Evolutionary conservation across 2,329 filamentous ascomycete species (phyloP).

Genomic region (Colletotrichum paranaense): DNA sequence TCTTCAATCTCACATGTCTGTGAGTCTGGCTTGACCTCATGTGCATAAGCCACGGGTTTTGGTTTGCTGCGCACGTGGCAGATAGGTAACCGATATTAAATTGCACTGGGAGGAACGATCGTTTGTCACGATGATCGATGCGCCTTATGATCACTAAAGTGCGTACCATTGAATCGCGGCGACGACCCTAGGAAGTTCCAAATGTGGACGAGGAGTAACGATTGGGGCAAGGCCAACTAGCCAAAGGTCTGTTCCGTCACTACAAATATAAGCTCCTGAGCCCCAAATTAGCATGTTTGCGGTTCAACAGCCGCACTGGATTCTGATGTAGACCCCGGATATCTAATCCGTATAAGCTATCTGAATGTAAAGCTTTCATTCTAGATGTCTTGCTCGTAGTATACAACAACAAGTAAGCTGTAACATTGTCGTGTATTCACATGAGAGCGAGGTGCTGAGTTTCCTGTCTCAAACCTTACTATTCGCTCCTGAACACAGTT

Average conservation of each 20-base stretch:
- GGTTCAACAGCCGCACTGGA: too few species aligned
- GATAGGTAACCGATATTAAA: not conserved
- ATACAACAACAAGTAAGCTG: too few species aligned
- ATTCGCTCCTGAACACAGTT: too few species aligned
- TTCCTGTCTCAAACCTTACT: too few species aligned
- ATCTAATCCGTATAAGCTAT: not conserved
- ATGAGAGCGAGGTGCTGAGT: too few species aligned
- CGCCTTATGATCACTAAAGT: not conserved
- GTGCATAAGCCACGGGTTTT: not conserved
- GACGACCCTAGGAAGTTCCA: not conserved
- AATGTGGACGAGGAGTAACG: not conserved
- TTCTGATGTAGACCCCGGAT: not conserved
- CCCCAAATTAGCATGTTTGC: not conserved
- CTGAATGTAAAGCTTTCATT: not conserved
- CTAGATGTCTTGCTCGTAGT: too few species aligned
- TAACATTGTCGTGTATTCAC: too few species aligned
- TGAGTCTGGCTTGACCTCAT: too few species aligned
- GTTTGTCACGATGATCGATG: not conserved
- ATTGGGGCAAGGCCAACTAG: not conserved
- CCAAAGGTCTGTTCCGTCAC: not conserved
- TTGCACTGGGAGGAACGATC: not conserved
- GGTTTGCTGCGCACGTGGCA: not conserved
- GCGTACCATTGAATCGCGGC: not conserved
- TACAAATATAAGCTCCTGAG: too few species aligned
- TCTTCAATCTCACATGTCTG: not conserved